A percentile compares a stretch with the other conserved stretches of the same genome.
Conservation (phyloP, 2,329 filamentous ascomycete species). For the Albophoma yamanashiensis region DNA sequence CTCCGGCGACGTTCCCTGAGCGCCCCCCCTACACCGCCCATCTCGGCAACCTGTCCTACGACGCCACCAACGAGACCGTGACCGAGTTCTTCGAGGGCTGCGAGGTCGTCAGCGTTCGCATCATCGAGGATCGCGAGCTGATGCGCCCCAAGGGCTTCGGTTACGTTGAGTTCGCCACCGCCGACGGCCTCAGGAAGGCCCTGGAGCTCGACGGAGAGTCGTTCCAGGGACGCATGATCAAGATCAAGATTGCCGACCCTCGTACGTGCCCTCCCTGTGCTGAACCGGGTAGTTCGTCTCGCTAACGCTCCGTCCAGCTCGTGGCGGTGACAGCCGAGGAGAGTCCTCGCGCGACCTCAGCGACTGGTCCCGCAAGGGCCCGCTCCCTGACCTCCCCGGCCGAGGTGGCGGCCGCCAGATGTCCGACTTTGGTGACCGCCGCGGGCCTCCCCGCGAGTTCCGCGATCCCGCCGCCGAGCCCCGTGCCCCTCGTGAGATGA, state of each 20-base stretch:
- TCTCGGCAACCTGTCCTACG: conserved; percentile 92
- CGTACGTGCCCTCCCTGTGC: conserved; percentile 51
- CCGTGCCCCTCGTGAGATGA: conserved; percentile 59
- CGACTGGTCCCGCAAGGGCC: conserved; percentile 90
- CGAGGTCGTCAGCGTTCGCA: conserved; percentile 79
- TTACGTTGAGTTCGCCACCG: conserved; percentile 84
- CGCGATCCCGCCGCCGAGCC: conserved; percentile 46
- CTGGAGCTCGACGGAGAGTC: conserved; percentile 70
- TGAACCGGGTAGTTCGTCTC: background rate
- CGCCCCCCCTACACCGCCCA: conserved; percentile 94
- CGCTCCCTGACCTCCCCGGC: conserved; percentile 62
- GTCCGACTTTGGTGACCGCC: conserved; percentile 49
- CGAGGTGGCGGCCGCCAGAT: conserved; percentile 32
- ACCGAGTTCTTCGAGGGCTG: conserved; percentile 78
- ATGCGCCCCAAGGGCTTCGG: conserved; percentile 95
- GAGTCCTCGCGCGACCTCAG: conserved; percentile 69
- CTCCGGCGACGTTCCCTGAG: conserved; percentile 65
- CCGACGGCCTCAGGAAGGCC: conserved; percentile 87
- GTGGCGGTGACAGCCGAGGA: conserved; percentile 55
- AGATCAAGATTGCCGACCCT: conserved; percentile 93
- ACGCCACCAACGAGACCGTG: conserved; percentile 75
- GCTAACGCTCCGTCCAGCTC: conserved; percentile 50
- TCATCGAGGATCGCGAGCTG: conserved; percentile 93
- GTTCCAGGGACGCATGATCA: conserved; percentile 82
- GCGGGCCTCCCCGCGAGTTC: conserved; percentile 35